Evolutionary conservation across 2,329 filamentous ascomycete genomes (phyloP), one percentile per base, ranked within the genome.

Genomic region (Massarina eburnea): DNA sequence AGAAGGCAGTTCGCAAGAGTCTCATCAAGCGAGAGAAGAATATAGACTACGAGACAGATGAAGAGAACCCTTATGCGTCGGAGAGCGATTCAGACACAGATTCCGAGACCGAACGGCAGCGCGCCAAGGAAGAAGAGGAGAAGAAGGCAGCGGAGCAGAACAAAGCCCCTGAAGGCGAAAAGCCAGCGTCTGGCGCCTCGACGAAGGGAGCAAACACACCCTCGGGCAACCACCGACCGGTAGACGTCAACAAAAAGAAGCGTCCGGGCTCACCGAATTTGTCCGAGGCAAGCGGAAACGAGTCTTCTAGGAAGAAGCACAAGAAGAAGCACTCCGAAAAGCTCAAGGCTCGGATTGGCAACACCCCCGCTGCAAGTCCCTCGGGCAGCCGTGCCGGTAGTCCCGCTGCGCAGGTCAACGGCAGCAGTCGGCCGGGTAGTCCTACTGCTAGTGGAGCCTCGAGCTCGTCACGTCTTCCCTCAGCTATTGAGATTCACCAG

Each of bases 221-320:
- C 1, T 83, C 79, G 24, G 81, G 81, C 29, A 77, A 79, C 24
- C 71, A 73, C 37, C 77, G 76, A 57, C 67, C 74, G 41, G 52
- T 73, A 32, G 78, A 83, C 57, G 61, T 76, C 14, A 58, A 75
- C 43, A 81, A 80, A 60, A 80, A 92, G 41, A 96, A 96, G 74
- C 85, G 92, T 22, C 81, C 89, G 24, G 90, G 91, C 15, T 96
- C 91, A 14, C 90, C 91, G 3, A 87, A 91, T 54, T 79, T 88
- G 24, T 96, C 91, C 2, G 92, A 97, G 66, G 90, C 90, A 8
- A 95, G 90, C 66, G 92, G 90, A 42, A 95, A 91, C 58, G 92
- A 97, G 67, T 92, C 89, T 1, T 83, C 85, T 19, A 86, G 87
- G 55, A 91, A 94, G 73, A 89, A 89, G 74, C 66, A 70, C 27